A percentile compares a stretch with the other conserved stretches of the same genome.
Conservation (phyloP, 495 filamentous ascomycete genomes). For the Pseudomonodictys pantanalensis region DNA sequence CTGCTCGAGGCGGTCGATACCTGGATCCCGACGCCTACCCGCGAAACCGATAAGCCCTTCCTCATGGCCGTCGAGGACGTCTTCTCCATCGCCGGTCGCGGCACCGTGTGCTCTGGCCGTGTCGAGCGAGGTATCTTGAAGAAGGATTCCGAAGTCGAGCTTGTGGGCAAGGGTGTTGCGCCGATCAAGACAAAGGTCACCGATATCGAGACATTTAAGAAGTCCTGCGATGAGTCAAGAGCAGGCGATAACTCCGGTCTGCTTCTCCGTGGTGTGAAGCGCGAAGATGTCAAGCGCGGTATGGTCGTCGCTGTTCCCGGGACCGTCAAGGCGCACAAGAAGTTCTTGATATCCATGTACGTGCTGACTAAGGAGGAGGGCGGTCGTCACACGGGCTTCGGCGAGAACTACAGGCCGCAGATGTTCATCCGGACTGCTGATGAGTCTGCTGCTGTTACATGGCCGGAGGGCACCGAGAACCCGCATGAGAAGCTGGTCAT, state of each 20-base stretch:
- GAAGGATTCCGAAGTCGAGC: constrained; percentile 88
- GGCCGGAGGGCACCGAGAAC: constrained; percentile 74
- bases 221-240: constrained; percentile 87
- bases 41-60: constrained; percentile 94
- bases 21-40: constrained; percentile 93
- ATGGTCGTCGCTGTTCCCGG: constrained; percentile 87
- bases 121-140: constrained; percentile 93
- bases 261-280: constrained; percentile 86
- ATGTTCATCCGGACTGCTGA: constrained; percentile 92
- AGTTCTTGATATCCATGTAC: constrained; percentile 94
- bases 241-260: constrained; percentile 99
- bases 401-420: constrained; percentile 91
- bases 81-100: constrained; percentile 96
- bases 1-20: constrained; percentile 86
- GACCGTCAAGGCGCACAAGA: constrained; percentile 71
- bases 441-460: constrained; percentile 75
- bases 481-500: constrained; percentile 70
- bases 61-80: constrained; percentile 98
- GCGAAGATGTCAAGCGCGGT: constrained; percentile 88
- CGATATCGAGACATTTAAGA: constrained; percentile 99
- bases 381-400: constrained; percentile 91
- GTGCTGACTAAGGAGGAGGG: constrained; percentile 96
- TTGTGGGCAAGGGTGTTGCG: constrained; percentile 73
- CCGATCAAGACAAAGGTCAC: constrained; percentile 98
- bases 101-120: constrained; percentile 93